These are phyloP conservation scores for Artemisia tridentata DNA, from an alignment of 129 eudicot species.

Conservation along the genomic window DNA sequence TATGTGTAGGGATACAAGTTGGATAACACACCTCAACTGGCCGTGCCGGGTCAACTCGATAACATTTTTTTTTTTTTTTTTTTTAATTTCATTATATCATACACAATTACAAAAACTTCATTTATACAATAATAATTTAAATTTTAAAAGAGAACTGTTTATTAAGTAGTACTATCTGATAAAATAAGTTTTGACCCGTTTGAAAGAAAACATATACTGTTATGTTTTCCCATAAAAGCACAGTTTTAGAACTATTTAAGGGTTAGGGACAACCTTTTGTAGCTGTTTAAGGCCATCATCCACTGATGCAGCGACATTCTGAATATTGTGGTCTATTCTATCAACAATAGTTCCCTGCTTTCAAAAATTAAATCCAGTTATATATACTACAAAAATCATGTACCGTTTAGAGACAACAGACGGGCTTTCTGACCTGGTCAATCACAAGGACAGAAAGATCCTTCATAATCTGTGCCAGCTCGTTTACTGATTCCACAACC, in stretches of 20 bases:
- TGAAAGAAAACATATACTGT: neutral
- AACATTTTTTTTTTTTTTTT: too few relatives aligned
- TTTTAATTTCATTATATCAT: too few relatives aligned
- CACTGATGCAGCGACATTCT: conserved; percentile 76
- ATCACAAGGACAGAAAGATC: conserved; percentile 90
- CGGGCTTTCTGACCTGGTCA: conserved; percentile 63
- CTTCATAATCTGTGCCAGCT: conserved; percentile 91
- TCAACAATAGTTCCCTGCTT: conserved; percentile 88
- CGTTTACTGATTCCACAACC: conserved; percentile 83
- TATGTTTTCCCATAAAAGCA: neutral
- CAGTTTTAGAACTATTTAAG: neutral
- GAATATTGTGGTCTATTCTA: conserved; percentile 87
- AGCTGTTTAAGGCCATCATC: conserved; percentile 89
- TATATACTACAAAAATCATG: neutral
- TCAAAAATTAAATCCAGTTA: conserved; percentile 15
- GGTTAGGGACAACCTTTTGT: conserved; percentile 50
- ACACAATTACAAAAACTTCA: too few relatives aligned
- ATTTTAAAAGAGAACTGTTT: too few relatives aligned
- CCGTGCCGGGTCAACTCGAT: too few relatives aligned
- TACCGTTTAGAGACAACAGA: neutral
- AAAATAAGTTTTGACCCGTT: neutral
- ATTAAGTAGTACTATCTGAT: too few relatives aligned
- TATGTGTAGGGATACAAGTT: too few relatives aligned
- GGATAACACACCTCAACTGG: too few relatives aligned
- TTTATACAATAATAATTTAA: too few relatives aligned